phyloP scores from a whole-genome alignment of 1,284 basidiomycete genomes.

The Ceratobasidium sp. region DNA sequence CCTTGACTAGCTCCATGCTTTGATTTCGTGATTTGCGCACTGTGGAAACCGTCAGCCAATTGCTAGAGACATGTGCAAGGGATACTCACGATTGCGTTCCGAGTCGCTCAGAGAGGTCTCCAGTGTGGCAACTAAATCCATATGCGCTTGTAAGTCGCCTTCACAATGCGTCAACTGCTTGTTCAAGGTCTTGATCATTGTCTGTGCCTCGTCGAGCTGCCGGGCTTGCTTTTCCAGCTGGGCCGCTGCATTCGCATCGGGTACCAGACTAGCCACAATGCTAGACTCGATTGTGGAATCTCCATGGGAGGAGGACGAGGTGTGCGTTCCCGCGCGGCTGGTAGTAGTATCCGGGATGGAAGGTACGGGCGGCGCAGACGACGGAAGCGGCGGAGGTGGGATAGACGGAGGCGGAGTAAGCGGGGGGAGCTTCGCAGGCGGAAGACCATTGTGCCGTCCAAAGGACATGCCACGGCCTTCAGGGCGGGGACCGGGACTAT shows the following conservation, averaged over 20 bases:
- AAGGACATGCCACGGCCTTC: constrained; percentile 66
- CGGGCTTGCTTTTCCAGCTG: constrained; percentile 79
- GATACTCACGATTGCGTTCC: constrained; percentile 83
- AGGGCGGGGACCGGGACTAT: constrained; percentile 58
- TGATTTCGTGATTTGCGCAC: constrained; percentile 92
- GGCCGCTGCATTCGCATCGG: constrained; percentile 66
- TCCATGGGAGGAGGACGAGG: constrained; percentile 62
- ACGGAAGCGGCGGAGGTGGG: constrained; percentile 85
- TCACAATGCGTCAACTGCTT: constrained; percentile 92
- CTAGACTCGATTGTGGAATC: constrained; percentile 61
- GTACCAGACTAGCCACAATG: constrained; percentile 59
- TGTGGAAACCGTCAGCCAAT: constrained; percentile 51
- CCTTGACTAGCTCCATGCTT: constrained; percentile 84
- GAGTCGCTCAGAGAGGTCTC: constrained; percentile 87
- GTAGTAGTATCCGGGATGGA: constrained; percentile 28
- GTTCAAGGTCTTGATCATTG: constrained; percentile 91
- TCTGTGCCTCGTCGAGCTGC: constrained; percentile 83
- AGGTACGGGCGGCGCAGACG: constrained; percentile 54
- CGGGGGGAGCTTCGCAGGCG: constrained; percentile 81
- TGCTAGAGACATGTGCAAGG: constrained; percentile 24
- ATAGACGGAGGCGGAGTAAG: constrained; percentile 88
- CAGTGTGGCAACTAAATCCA: constrained; percentile 85
- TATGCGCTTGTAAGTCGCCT: constrained; percentile 88
- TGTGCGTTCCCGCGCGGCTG: constrained; percentile 49
- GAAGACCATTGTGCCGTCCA: constrained; percentile 67